phyloP scores from a whole-genome alignment of 2,329 filamentous ascomycete species.

The Paramyrothecium sp. region DNA sequence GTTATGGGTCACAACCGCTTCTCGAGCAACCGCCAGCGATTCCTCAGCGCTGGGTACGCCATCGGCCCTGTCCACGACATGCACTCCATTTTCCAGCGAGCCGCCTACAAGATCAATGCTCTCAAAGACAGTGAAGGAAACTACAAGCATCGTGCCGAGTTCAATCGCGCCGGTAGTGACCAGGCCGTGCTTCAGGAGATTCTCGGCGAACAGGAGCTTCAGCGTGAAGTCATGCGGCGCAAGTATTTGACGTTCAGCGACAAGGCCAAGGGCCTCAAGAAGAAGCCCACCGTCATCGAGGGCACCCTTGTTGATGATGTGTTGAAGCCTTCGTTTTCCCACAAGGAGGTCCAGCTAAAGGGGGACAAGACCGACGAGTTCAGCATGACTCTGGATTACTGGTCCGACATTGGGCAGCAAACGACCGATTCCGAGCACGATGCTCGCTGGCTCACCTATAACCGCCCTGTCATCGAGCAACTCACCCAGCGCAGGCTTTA shows the following conservation, averaged over 20 bases:
- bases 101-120: constrained; percentile 15
- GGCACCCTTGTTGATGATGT: constrained; percentile 13
- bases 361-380: constrained; percentile 19
- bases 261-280: constrained; percentile 16
- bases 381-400: constrained; percentile 25
- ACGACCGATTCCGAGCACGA: constrained; percentile 19
- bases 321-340: constrained; percentile 20
- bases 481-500: constrained; percentile 15
- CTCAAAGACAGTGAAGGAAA: constrained; percentile 10
- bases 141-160: constrained; percentile 13
- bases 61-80: constrained; percentile 21
- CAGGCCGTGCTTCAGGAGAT: constrained; percentile 27
- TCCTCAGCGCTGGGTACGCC: constrained; percentile 21
- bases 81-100: constrained; percentile 18
- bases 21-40: constrained; percentile 19
- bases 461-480: constrained; percentile 14
- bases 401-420: constrained; percentile 21
- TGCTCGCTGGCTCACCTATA: constrained; percentile 18
- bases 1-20: constrained; percentile 10
- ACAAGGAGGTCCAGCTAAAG: constrained; percentile 16
- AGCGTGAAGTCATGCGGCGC: constrained; percentile 25
- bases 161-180: constrained; percentile 22
- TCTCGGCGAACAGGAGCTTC: constrained; percentile 25
- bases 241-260: constrained; percentile 17
- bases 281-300: constrained; percentile 12